Evolutionary conservation across 805 yeast species (phyloP).

Genomic region (Candida sphagnicola): DNA sequence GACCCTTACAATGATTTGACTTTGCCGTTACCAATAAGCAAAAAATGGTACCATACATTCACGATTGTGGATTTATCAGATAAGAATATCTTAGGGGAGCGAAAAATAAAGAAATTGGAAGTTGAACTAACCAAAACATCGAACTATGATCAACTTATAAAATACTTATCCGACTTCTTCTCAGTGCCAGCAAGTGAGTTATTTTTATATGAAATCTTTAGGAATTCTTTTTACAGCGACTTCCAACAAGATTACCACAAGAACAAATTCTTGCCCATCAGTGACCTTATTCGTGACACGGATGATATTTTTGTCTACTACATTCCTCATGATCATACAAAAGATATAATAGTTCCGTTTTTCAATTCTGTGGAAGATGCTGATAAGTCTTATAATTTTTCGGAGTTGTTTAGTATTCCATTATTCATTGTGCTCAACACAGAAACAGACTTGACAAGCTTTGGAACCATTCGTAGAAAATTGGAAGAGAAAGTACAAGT

Average conservation of each 20-base stretch:
- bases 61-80: conserved; percentile 52
- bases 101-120: conserved; percentile 43
- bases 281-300: conserved; percentile 57
- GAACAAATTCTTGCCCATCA: conserved; percentile 57
- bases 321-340: conserved; percentile 42
- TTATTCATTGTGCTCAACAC: conserved; percentile 58
- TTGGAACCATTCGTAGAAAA: conserved; percentile 54
- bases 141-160: conserved; percentile 58
- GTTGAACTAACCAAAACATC: conserved; percentile 70
- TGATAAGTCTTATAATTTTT: conserved; percentile 29
- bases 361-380: conserved; percentile 41
- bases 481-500: conserved; percentile 38
- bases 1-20: conserved; percentile 93
- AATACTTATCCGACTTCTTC: conserved; percentile 51
- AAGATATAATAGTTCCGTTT: conserved; percentile 53
- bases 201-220: conserved; percentile 48
- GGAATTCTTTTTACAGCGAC: conserved; percentile 62
- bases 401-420: conserved; percentile 69
- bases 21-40: conserved; percentile 76
- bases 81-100: not conserved
- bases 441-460: conserved; percentile 47
- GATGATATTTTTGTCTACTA: conserved; percentile 68
- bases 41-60: conserved; percentile 66
- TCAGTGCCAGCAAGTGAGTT: conserved; percentile 22
- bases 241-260: conserved; percentile 56